These are phyloP conservation scores for Aspergillus neoniger DNA, from an alignment of 2,329 filamentous ascomycete species.

Conservation along the genomic window DNA sequence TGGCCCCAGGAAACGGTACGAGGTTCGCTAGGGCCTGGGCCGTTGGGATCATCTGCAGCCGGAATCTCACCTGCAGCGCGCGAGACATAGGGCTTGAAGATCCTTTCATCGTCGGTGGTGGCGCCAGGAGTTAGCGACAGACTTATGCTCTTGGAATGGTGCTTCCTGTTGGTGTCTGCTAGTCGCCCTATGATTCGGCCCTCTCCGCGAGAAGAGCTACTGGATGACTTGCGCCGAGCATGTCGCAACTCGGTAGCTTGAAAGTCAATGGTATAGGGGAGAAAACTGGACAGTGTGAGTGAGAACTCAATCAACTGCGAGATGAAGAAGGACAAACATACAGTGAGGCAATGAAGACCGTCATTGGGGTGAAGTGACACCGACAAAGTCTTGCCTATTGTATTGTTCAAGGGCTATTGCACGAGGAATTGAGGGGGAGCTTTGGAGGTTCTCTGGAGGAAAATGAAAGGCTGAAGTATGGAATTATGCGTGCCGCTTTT, in stretches of 20 bases:
- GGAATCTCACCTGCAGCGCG: constrained; percentile 31
- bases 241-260: constrained; percentile 26
- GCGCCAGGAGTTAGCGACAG: constrained; percentile 38
- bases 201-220: constrained; percentile 25
- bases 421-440: neutral
- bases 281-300: constrained; percentile 28
- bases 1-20: constrained; percentile 75
- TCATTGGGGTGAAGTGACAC: constrained; percentile 26
- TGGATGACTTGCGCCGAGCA: constrained; percentile 26
- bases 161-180: constrained; percentile 22
- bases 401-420: neutral
- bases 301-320: neutral
- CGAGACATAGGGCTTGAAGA: constrained; percentile 39
- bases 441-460: neutral
- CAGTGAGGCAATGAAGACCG: constrained; percentile 40
- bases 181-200: constrained; percentile 29
- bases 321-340: constrained; percentile 20
- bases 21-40: constrained; percentile 60
- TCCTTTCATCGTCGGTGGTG: constrained; percentile 41
- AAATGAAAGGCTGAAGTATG: neutral
- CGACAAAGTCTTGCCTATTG: neutral
- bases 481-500: neutral
- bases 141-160: constrained; percentile 23
- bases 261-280: constrained; percentile 42
- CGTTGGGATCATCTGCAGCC: constrained; percentile 32